Percentiles rank a stretch among this genome's conserved stretches.
phyloP scores from a whole-genome alignment of 176 grass and related monocot species.

The Canna indica region DNA sequence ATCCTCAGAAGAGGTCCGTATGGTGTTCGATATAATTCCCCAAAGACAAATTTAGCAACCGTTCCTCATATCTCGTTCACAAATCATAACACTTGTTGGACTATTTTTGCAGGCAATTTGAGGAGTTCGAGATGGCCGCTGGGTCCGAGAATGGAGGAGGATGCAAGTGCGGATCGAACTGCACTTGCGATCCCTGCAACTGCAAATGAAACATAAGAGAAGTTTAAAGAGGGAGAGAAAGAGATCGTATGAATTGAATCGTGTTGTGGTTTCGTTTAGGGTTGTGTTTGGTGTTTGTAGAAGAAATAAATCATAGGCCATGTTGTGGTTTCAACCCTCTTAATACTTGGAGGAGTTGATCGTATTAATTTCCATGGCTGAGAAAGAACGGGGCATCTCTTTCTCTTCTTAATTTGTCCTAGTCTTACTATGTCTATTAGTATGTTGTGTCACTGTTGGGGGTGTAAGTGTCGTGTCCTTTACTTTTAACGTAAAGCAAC shows the following conservation, averaged over 20 bases:
- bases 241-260: too few relatives aligned
- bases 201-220: conserved; percentile 37
- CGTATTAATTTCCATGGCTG: not conserved
- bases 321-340: too few relatives aligned
- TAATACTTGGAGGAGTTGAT: too few relatives aligned
- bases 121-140: conserved; percentile 20
- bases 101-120: too few relatives aligned
- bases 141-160: conserved; percentile 35
- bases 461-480: not conserved
- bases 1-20: conserved; percentile 39
- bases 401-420: not conserved
- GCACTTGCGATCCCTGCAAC: conserved; percentile 62
- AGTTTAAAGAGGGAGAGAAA: not conserved
- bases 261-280: too few relatives aligned
- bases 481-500: too few relatives aligned
- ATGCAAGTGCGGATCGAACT: conserved; percentile 50
- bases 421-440: not conserved
- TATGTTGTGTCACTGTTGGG: not conserved
- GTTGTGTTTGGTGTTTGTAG: too few relatives aligned
- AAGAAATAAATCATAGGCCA: too few relatives aligned
- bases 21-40: too few relatives aligned
- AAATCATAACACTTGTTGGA: too few relatives aligned
- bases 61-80: too few relatives aligned
- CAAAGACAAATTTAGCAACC: too few relatives aligned
- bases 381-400: not conserved